Percentiles rank a stretch among this genome's conserved stretches.
Conservation (phyloP, 805 yeast species). For the Monosporozyma aerobia region DNA sequence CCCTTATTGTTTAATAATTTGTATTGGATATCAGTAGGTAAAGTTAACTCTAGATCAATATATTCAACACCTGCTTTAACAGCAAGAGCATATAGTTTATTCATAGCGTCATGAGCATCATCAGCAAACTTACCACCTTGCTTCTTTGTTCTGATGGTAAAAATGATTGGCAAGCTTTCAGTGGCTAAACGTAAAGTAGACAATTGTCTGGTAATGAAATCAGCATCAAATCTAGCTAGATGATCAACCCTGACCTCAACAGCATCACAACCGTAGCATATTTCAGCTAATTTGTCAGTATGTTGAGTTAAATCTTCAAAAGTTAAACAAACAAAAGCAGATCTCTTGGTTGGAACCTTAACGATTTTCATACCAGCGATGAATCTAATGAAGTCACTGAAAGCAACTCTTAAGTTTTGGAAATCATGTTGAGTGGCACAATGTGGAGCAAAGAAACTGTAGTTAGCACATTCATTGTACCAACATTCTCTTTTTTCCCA, state of each 20-base stretch:
- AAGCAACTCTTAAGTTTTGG: conserved; percentile 45
- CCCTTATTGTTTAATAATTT: conserved; percentile 44
- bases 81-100: conserved; percentile 48
- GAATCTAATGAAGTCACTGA: conserved; percentile 46
- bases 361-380: conserved; percentile 47
- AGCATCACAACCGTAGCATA: conserved; percentile 66
- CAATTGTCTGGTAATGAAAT: conserved; percentile 64
- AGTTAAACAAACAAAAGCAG: conserved; percentile 67
- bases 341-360: conserved; percentile 33
- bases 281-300: conserved; percentile 39
- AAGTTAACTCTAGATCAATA: conserved; percentile 69
- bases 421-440: conserved; percentile 50
- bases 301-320: conserved; percentile 46
- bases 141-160: conserved; percentile 63
- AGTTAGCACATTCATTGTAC: conserved; percentile 75
- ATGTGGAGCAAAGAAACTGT: conserved; percentile 66
- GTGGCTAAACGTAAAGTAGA: conserved; percentile 57
- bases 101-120: conserved; percentile 38
- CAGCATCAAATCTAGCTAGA: conserved; percentile 40
- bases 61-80: conserved; percentile 71
- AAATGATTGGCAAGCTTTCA: conserved; percentile 62
- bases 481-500: conserved; percentile 75
- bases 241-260: conserved; percentile 78
- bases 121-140: conserved; percentile 84
- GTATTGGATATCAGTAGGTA: conserved; percentile 47